Conservation (phyloP, 1,139 yeast species). For the Hanseniaspora uvarum region DNA sequence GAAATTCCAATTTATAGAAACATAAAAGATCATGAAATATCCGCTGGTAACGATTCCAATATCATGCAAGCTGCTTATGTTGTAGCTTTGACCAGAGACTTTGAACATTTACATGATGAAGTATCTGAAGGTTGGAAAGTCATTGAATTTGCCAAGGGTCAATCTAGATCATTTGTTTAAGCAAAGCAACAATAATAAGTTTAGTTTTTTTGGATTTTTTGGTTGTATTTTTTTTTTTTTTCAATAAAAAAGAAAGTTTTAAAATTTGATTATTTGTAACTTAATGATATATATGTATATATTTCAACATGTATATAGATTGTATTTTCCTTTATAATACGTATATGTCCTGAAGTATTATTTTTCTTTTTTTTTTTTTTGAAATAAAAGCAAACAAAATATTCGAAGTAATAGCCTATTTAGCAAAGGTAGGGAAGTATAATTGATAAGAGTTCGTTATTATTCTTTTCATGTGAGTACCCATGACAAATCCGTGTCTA, state of each 20-base stretch:
- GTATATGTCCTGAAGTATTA: too few relatives aligned
- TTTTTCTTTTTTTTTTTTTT: too few relatives aligned
- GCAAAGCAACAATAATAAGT: too few relatives aligned
- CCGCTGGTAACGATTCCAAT: slow-evolving; percentile 93
- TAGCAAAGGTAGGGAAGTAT: not conserved
- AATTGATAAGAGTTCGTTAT: not conserved
- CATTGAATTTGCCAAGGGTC: slow-evolving; percentile 89
- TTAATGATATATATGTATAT: not conserved
- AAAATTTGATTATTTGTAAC: too few relatives aligned
- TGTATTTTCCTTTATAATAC: not conserved
- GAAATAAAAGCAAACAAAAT: too few relatives aligned
- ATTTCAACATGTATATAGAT: not conserved
- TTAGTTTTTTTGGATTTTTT: too few relatives aligned
- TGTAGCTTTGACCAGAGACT: slow-evolving; percentile 85
- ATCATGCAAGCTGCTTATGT: slow-evolving; percentile 90
- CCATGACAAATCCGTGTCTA: slow-evolving; percentile 17
- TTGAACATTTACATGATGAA: slow-evolving; percentile 80
- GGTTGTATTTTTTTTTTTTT: not conserved
- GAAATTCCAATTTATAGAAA: slow-evolving; percentile 86
- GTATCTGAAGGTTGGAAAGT: slow-evolving; percentile 98
- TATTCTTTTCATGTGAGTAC: slow-evolving; percentile 6
- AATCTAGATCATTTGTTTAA: slow-evolving; percentile 77
- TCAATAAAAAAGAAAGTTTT: too few relatives aligned
- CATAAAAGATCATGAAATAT: slow-evolving; percentile 83
- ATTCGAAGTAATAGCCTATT: too few relatives aligned